Conservation (phyloP, 805 yeast species). For the Pichia nanzhaoensis region DNA sequence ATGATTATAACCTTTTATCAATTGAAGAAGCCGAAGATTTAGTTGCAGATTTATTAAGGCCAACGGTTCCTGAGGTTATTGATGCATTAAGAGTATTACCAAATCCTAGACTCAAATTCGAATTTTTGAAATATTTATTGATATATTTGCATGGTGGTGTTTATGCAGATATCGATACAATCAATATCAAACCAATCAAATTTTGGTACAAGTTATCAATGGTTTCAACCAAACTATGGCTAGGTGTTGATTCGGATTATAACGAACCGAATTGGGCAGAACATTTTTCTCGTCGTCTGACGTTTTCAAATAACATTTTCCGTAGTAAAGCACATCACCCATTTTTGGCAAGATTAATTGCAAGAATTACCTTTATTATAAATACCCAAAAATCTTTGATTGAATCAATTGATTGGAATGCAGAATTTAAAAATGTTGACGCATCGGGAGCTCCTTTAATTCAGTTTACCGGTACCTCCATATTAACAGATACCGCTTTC, state of each 20-base stretch:
- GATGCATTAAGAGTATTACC: slow-evolving; percentile 47
- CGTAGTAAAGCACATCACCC: slow-evolving; percentile 31
- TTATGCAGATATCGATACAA: slow-evolving; percentile 56
- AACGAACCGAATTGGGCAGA: slow-evolving; percentile 27
- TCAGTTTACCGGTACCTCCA: slow-evolving; percentile 29
- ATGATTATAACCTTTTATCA: slow-evolving; percentile 23
- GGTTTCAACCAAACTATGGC: slow-evolving; percentile 15
- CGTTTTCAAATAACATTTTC: slow-evolving; percentile 25
- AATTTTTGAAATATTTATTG: slow-evolving; percentile 48
- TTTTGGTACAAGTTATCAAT: slow-evolving; percentile 23
- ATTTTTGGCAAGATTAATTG: slow-evolving; percentile 27
- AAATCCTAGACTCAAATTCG: slow-evolving; percentile 43
- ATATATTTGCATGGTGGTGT: slow-evolving; percentile 50
- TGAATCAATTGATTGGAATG: slow-evolving; percentile 25
- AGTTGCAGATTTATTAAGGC: slow-evolving; percentile 26
- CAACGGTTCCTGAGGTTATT: slow-evolving; percentile 42
- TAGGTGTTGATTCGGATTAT: slow-evolving; percentile 24
- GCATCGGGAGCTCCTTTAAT: slow-evolving; percentile 28
- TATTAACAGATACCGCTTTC: slow-evolving; percentile 28
- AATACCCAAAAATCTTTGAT: slow-evolving; percentile 25
- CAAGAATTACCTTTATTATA: slow-evolving; percentile 28
- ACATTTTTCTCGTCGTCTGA: slow-evolving; percentile 25
- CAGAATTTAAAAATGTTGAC: slow-evolving; percentile 23
- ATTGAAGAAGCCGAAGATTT: slow-evolving; percentile 26
- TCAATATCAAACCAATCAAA: slow-evolving; percentile 41